phyloP scores from a whole-genome alignment of 306 rosid species.

The Hippophae rhamnoides region DNA sequence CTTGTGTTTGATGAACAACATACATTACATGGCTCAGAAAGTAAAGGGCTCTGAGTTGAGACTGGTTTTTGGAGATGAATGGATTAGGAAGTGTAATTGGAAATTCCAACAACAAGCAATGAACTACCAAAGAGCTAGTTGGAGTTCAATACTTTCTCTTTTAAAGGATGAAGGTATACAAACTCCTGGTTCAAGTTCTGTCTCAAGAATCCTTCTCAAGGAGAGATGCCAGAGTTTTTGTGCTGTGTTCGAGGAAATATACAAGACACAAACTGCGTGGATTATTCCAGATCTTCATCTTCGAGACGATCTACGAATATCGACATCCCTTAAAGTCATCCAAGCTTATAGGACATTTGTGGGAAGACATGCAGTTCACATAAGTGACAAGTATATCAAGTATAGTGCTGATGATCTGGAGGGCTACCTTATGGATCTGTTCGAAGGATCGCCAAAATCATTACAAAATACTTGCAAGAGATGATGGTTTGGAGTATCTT shows the following conservation, averaged over 20 bases:
- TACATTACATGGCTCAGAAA: constrained; percentile 53
- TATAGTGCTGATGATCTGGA: constrained; percentile 40
- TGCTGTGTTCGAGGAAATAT: constrained; percentile 46
- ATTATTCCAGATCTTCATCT: constrained; percentile 31
- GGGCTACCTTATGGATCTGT: constrained; percentile 42
- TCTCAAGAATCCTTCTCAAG: constrained; percentile 15
- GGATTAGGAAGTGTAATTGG: constrained; percentile 40
- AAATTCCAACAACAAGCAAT: constrained; percentile 29
- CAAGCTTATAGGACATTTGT: constrained; percentile 40
- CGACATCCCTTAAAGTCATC: constrained; percentile 40
- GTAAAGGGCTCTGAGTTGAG: constrained; percentile 34
- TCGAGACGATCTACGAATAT: constrained; percentile 48
- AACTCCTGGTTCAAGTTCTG: background rate
- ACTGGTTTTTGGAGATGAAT: constrained; percentile 32
- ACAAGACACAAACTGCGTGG: constrained; percentile 69
- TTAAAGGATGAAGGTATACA: constrained; percentile 13
- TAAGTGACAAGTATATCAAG: constrained; percentile 44
- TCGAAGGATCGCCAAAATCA: constrained; percentile 37
- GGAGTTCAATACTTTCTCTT: constrained; percentile 34
- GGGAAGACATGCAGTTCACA: constrained; percentile 22
- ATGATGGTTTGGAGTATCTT: constrained; percentile 9
- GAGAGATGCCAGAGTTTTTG: constrained; percentile 35
- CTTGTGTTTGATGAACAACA: constrained; percentile 58
- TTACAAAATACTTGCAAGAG: constrained; percentile 26
- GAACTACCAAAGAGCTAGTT: constrained; percentile 35